Base-by-base conservation (phyloP, 768 basidiomycete species). In the Kwoniella sp. region DNA sequence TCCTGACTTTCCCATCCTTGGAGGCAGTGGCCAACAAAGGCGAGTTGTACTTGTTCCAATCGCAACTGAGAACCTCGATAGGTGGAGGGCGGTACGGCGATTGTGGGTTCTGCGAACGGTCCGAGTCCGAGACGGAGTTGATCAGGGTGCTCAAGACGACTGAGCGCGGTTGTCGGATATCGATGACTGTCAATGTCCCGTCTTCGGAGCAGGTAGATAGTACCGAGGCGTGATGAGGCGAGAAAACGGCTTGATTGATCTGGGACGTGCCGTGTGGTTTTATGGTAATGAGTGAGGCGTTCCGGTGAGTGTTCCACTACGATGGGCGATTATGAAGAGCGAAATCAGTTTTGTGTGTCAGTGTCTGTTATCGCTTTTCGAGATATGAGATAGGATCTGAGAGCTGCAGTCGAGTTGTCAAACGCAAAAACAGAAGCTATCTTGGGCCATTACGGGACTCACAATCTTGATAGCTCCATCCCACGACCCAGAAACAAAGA, bases 401-500 rank as follows among this genome's bases (percentile, higher is more conserved):
- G n/a, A n/a, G n/a, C n/a, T n/a, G n/a, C n/a, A n/a, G n/a, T n/a
- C n/a, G n/a, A n/a, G n/a, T n/a, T n/a, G n/a, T n/a, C n/a, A n/a
- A n/a, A n/a, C n/a, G n/a, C n/a, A n/a, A n/a, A 29, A 22, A 26
- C 31, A 60, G 22, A 55, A 29, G 23, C 9, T 45, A 48, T 34
- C 25, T 29, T 23, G 47, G 22, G 22, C 50, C 22, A 23, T 51
- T 51, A 51, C n/a, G n/a, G n/a, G n/a, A 84, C 90, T 53, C 68
- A 93, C 94, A 54, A 96, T 73, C 82, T 96, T 97, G 47, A 94
- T 85, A 15, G 85, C 86, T 28, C 92, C 92, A 75, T 98, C 95
- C 94, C 94, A 97, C 13, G 71, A 73, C 1, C 63, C 59, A 31
- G 71, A 73, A 0, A 68, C 65, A 48, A 78, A 76, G 23, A 28